These are phyloP conservation scores for Entoloma clypeatum DNA, from an alignment of 1,284 basidiomycete species.

Conservation along the genomic window DNA sequence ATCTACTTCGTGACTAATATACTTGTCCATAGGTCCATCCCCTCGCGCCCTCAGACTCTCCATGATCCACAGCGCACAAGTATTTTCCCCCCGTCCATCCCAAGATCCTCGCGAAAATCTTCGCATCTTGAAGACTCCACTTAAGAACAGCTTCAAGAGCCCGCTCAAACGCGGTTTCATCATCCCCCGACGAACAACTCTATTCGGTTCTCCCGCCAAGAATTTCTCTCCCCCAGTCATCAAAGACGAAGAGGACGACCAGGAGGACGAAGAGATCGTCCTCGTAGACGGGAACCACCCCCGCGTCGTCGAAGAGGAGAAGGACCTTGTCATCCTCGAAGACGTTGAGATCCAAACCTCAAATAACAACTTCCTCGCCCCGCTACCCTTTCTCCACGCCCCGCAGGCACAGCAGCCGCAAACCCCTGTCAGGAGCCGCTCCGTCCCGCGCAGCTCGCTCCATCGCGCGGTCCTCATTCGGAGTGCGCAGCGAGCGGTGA, in stretches of 20 bases:
- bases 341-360: slow-evolving; percentile 41
- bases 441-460: slow-evolving; percentile 42
- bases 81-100: slow-evolving; percentile 63
- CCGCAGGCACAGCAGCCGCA: slow-evolving; percentile 20
- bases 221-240: slow-evolving; percentile 7
- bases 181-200: slow-evolving; percentile 6
- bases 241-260: slow-evolving; percentile 29
- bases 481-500: slow-evolving; percentile 56
- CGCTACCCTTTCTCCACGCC: slow-evolving; percentile 14
- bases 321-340: slow-evolving; percentile 68
- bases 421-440: slow-evolving; percentile 43
- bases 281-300: slow-evolving; percentile 66
- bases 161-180: slow-evolving; percentile 15
- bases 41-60: slow-evolving; percentile 58
- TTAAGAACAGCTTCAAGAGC: slow-evolving; percentile 44
- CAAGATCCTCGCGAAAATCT: slow-evolving; percentile 58
- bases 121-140: slow-evolving; percentile 53
- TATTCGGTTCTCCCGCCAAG: slow-evolving; percentile 17
- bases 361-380: slow-evolving; percentile 15
- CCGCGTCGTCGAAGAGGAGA: slow-evolving; percentile 63
- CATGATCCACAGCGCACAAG: slow-evolving; percentile 69
- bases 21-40: slow-evolving; percentile 24
- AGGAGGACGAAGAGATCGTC: slow-evolving; percentile 49
- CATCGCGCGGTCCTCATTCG: slow-evolving; percentile 68
- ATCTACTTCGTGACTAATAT: slow-evolving; percentile 3